Conservation (phyloP, 1,284 basidiomycete species). For the Sanghuangporus weigelae region DNA sequence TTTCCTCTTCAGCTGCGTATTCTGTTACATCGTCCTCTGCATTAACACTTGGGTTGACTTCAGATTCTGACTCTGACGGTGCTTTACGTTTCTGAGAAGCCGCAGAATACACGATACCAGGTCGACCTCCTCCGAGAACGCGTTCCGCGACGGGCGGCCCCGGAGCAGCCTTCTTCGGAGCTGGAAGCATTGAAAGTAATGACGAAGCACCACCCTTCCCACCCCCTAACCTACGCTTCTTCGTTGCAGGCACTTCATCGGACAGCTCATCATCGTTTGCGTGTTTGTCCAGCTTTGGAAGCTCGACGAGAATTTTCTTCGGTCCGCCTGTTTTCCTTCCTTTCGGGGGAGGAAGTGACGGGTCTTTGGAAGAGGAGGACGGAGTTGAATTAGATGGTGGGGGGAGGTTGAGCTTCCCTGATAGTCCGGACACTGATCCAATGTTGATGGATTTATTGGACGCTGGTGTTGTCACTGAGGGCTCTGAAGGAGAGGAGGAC, state of each 20-base stretch:
- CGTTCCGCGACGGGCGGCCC: conserved; percentile 39
- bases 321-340: conserved; percentile 31
- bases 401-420: conserved; percentile 31
- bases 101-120: conserved; percentile 51
- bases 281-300: conserved; percentile 46
- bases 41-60: conserved; percentile 18
- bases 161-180: conserved; percentile 55
- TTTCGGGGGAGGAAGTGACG: conserved; percentile 33
- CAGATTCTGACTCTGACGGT: conserved; percentile 4
- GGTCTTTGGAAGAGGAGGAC: conserved; percentile 28
- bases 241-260: conserved; percentile 45
- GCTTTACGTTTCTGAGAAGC: conserved; percentile 22
- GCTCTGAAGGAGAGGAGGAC: conserved; percentile 14
- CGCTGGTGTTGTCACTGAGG: conserved; percentile 17
- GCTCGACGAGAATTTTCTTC: conserved; percentile 68
- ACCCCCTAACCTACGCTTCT: conserved; percentile 48
- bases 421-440: not conserved
- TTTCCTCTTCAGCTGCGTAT: conserved; percentile 5
- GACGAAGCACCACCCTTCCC: conserved; percentile 58
- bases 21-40: conserved; percentile 14
- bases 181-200: conserved; percentile 68
- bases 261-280: conserved; percentile 36
- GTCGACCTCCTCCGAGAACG: conserved; percentile 60
- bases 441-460: conserved; percentile 23
- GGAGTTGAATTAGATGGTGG: conserved; percentile 25